phyloP scores from a whole-genome alignment of 2,329 filamentous ascomycete species.

The Chaetoscypha palmicola region DNA sequence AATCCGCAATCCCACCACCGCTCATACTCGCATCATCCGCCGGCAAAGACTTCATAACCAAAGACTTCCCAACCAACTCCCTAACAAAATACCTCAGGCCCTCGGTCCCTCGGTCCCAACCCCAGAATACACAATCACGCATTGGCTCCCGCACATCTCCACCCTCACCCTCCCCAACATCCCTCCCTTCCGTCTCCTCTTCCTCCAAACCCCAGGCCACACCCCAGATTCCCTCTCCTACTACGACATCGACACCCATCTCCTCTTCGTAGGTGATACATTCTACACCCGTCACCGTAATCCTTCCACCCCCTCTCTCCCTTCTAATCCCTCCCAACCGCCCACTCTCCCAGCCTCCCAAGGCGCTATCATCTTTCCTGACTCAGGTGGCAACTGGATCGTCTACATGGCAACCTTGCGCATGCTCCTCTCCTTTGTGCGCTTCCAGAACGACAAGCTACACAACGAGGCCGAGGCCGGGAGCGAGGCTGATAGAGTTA shows the following conservation, averaged over 20 bases:
- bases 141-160: constrained; percentile 36
- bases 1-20: constrained; percentile 16
- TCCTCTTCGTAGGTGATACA: constrained; percentile 40
- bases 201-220: constrained; percentile 41
- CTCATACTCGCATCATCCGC: constrained; percentile 31
- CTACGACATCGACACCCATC: constrained; percentile 38
- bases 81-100: constrained; percentile 36
- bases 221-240: constrained; percentile 40
- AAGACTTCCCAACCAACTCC: constrained; percentile 35
- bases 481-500: constrained; percentile 16
- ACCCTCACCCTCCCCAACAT: constrained; percentile 21
- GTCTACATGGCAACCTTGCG: constrained; percentile 34
- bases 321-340: constrained; percentile 12
- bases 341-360: constrained; percentile 16
- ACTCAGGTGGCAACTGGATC: constrained; percentile 34
- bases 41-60: constrained; percentile 35
- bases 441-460: constrained; percentile 28
- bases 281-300: constrained; percentile 34
- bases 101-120: constrained; percentile 31
- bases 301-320: constrained; percentile 28
- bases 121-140: constrained; percentile 35
- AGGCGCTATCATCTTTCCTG: constrained; percentile 34
- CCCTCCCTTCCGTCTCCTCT: constrained; percentile 33
- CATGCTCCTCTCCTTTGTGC: constrained; percentile 31
- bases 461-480: background rate